phyloP scores from a whole-genome alignment of 2,329 filamentous ascomycete genomes.

The Nemania serpens region DNA sequence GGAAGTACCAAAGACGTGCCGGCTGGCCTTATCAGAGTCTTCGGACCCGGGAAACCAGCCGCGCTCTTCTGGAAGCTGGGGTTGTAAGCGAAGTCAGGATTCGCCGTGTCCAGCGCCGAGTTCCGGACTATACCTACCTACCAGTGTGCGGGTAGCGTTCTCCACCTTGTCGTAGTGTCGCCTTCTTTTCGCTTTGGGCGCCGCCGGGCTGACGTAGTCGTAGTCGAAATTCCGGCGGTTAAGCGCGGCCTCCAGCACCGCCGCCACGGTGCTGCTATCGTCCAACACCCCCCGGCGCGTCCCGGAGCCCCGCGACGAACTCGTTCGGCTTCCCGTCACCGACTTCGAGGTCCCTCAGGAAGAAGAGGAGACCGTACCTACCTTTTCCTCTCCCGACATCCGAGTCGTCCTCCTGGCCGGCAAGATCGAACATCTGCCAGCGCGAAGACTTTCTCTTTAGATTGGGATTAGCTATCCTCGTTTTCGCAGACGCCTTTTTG shows the following conservation, averaged over 20 bases:
- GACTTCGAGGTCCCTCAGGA: not conserved
- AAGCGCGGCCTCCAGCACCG: not conserved
- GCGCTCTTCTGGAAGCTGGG: not conserved
- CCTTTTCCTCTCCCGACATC: not conserved
- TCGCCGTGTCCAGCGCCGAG: not conserved
- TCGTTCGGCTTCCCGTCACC: not conserved
- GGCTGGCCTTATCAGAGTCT: not conserved
- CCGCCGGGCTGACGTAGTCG: constrained; percentile 1
- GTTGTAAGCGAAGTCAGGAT: not conserved
- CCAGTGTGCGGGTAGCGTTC: not conserved
- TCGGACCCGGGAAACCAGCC: not conserved
- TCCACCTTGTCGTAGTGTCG: not conserved
- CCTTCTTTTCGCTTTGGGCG: not conserved
- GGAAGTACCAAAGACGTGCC: not conserved
- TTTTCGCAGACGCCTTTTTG: not conserved
- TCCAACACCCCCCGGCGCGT: not conserved
- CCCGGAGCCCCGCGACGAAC: not conserved
- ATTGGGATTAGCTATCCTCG: not conserved
- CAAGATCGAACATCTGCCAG: not conserved
- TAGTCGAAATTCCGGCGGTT: not conserved
- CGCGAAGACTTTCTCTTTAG: constrained; percentile 15
- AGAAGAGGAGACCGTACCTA: constrained; percentile 10
- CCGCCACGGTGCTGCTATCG: not conserved
- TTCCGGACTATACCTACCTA: not conserved
- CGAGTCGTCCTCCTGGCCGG: not conserved